These are phyloP conservation scores for Crassisporium funariophilum DNA, from an alignment of 768 basidiomycete species.

Conservation along the genomic window DNA sequence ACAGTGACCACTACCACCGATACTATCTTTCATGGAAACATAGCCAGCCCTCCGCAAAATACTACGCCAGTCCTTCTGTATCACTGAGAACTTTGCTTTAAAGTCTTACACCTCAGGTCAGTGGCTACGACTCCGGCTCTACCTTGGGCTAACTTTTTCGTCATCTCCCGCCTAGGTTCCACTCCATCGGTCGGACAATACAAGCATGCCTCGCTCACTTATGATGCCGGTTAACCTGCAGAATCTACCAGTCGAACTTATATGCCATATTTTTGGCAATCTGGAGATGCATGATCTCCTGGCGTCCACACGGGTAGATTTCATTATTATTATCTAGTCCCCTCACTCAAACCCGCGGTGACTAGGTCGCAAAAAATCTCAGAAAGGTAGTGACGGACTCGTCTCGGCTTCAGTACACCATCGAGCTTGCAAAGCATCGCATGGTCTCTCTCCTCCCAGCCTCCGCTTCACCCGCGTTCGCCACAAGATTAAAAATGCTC, in stretches of 20 bases:
- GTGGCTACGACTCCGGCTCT: not conserved
- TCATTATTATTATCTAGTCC: not conserved
- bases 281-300: slow-evolving; percentile 39
- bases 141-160: slow-evolving; percentile 1
- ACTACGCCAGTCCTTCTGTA: too few species aligned
- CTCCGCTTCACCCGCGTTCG: slow-evolving; percentile 33
- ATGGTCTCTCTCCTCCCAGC: slow-evolving; percentile 41
- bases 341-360: not conserved
- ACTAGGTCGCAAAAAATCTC: slow-evolving; percentile 43
- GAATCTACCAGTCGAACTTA: slow-evolving; percentile 40
- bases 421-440: slow-evolving; percentile 50
- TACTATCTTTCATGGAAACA: not conserved
- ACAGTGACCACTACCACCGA: slow-evolving; percentile 6
- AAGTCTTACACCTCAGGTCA: too few species aligned
- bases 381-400: slow-evolving; percentile 40
- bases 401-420: slow-evolving; percentile 48
- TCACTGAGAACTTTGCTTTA: too few species aligned
- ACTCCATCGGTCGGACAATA: not conserved
- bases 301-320: slow-evolving; percentile 31
- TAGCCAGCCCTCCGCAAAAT: too few species aligned
- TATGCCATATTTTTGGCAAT: slow-evolving; percentile 37
- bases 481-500: slow-evolving; percentile 42
- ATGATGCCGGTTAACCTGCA: slow-evolving; percentile 21
- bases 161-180: slow-evolving; percentile 1
- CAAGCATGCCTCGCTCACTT: slow-evolving; percentile 21